Base-by-base conservation (phyloP, 441 rosid genomes). In the Arabidopsis hybrid region DNA sequence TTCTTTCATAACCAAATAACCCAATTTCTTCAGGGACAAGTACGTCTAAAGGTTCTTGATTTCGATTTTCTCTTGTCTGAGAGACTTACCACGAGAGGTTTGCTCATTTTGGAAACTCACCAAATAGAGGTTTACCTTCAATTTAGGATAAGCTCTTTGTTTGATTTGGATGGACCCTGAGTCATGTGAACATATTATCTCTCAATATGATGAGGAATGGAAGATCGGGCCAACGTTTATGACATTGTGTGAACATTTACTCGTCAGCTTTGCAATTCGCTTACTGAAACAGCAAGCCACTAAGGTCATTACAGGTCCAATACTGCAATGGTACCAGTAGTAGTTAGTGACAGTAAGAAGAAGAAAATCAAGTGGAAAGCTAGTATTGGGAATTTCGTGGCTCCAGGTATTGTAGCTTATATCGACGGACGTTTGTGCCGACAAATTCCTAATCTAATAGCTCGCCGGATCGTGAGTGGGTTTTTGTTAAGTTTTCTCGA, bases 371-470 rank as follows among this genome's bases (percentile, higher is more conserved):
- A 72, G 32, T 88, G 99, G 97, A 88, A 74, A 85, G 83, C 97
- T 91, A 96, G 97, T 10, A 51, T 92, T 9, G 84, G 86, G 45
- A 89, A 82, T 62, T 92, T 92, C 72, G 82, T 91, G n/a, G 79
- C 90, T 45, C 89, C 97, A 2, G 97, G 93, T 51, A 80, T 95
- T 38, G 71, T 92, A 14, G 98, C 98, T 7, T 95, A 95, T 75
- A 80, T 92, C 8, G 98, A 95, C 58, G 99, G 99, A 55, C 87
- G 97, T 82, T 67, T 92, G 56, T 92, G 99, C 65, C 93, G 98
- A 2, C 80, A 81, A 35, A 95, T 95, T 72, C 98, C 97, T 8
- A 86, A 92, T 79, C 98, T 93, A 21, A 60, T 95, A 26, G 93
- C 90, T 10, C 83, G 98, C 10, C 79, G 99, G 63, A 87, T 95